Base-by-base conservation (phyloP, 768 basidiomycete species). In the Chalciporus pseudorubinellus region DNA sequence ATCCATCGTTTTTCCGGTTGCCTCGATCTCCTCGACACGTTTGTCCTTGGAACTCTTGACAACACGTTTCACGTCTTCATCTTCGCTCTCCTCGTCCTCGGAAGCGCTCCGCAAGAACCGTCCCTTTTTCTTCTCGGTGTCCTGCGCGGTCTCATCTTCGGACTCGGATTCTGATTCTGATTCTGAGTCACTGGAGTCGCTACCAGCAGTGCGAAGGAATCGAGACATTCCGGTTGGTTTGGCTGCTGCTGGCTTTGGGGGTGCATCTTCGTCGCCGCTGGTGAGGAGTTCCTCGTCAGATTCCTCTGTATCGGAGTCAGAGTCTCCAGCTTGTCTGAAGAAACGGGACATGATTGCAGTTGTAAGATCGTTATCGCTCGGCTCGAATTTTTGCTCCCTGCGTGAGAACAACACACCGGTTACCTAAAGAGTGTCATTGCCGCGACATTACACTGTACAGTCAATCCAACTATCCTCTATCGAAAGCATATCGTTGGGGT, bases 21-120 rank as follows among this genome's bases (percentile, higher is more conserved):
- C 83, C 70, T 98, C 95, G 84, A 98, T 95, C 77, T 98, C 97
- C 43, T 88, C 92, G 64, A 94, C 70, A 47, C 95, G 79, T 70
- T 92, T 95, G 70, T 95, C 91, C 61, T 88, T 88, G 36, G 95
- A 95, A 65, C 90, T 92, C 53, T 81, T 79, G 42, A 89, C 80
- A 31, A 85, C 82, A 16, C 81, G 80, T 61, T 77, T 82, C 33
- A 83, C 83, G 45, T 85, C 88, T 19, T 87, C 89, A 40, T 89
- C 87, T 13, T 70, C 81, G 57, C 70, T 81, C 48, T 75, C 81
- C 13, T 74, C 76, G 18, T 75, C 77, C 24, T 74, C 78, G 28
- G 76, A 76, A 43, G 78, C 80, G 41, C 70, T 72, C 29, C 65
- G 69, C 44, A 77, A 49, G 59, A 77, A 76, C n/a, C 69, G 57